Base-by-base conservation (phyloP, 768 basidiomycete genomes). In the Steccherinum ochraceum region DNA sequence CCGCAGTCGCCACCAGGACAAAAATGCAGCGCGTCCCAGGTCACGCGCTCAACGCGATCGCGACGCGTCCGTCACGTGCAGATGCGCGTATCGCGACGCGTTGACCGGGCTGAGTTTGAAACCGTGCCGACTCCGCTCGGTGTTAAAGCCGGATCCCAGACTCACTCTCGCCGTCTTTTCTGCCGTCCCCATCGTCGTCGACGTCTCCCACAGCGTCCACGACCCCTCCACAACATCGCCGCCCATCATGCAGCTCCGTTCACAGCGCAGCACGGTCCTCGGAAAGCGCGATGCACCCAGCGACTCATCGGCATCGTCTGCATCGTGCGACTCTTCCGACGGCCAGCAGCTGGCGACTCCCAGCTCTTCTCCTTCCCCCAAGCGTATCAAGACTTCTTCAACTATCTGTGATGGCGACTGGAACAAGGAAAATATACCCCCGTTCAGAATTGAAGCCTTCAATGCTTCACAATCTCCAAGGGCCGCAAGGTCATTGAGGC, bases 371-470 rank as follows among this genome's bases (percentile, higher is more conserved):
- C 85, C 86, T 18, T 78, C 76, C 58, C 71, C 78, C 27, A 89
- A 89, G 68, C 84, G 86, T 49, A 67, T 75, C 41, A 77, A 80
- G 48, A 78, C 74, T 16, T 73, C 76, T 13, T 61, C 64, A 13
- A 65, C 64, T 4, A 53, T 64, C 25, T 48, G 74, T 18, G 82
- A 83, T 53, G 79, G 75, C 40, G 79, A 81, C 46, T 70, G 73
- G 20, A 89, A 89, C 66, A 89, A 89, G 70, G 86, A 89, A 65
- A 89, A 89, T 58, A 74, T 88, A 16, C 83, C 86, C n/a, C 86
- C 86, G 1, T 74, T 77, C 56, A 66, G 64, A 43, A 55, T 61
- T 25, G 72, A 77, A 43, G 54, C 63, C 12, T 52, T 75, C 56
- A 71, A 63, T 40, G 7, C 30, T 35, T 69, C 72, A 24, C 48